phyloP scores from a whole-genome alignment of 1,284 basidiomycete genomes.

The Schizophyllum commune region DNA sequence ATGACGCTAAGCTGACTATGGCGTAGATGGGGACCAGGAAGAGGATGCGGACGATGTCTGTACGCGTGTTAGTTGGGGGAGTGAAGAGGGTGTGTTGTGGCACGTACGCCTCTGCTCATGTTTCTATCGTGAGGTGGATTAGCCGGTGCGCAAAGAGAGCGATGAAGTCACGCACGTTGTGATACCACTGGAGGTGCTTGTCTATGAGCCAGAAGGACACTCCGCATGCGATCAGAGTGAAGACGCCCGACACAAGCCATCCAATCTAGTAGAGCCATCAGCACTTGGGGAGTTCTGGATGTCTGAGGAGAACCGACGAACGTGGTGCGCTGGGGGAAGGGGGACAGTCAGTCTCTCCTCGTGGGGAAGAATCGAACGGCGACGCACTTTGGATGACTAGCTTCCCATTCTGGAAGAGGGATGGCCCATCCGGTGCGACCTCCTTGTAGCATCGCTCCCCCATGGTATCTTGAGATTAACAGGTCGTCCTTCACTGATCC shows the following conservation, averaged over 20 bases:
- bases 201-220: slow-evolving; percentile 66
- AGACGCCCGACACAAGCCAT: slow-evolving; percentile 62
- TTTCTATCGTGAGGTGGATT: slow-evolving; percentile 36
- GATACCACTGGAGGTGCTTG: slow-evolving; percentile 70
- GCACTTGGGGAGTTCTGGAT: background rate
- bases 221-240: slow-evolving; percentile 46
- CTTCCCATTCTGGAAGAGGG: slow-evolving; percentile 55
- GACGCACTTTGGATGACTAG: slow-evolving; percentile 51
- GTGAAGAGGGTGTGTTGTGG: background rate
- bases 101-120: slow-evolving; percentile 55
- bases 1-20: slow-evolving; percentile 58
- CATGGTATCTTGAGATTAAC: background rate
- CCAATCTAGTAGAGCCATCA: slow-evolving; percentile 41
- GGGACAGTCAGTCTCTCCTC: slow-evolving; percentile 1
- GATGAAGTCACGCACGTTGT: slow-evolving; percentile 38
- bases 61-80: background rate
- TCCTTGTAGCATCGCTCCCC: slow-evolving; percentile 10
- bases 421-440: slow-evolving; percentile 35
- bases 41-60: slow-evolving; percentile 66
- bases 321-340: slow-evolving; percentile 37
- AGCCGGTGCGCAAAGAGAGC: background rate
- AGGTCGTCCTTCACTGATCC: slow-evolving; percentile 3
- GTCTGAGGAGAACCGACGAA: slow-evolving; percentile 17
- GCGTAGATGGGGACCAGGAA: slow-evolving; percentile 79
- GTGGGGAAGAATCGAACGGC: slow-evolving; percentile 9